Conservation (phyloP, 2,329 filamentous ascomycete species). For the Ophiobolus disseminans region DNA sequence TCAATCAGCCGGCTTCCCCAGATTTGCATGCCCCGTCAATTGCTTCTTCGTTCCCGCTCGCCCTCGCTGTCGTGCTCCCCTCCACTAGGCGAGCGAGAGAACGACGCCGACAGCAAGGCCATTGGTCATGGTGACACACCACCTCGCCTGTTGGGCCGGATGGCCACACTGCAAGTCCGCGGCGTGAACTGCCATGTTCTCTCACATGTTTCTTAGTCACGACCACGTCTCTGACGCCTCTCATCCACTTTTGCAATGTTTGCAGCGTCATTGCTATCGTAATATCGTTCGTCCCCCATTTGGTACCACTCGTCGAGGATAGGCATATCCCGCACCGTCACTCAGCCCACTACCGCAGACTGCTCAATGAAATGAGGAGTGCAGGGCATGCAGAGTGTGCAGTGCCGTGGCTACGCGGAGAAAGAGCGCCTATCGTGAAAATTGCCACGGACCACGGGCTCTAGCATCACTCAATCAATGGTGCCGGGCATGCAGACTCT, state of each 20-base stretch:
- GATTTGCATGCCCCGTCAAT: conserved; percentile 28
- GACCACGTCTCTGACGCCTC: background rate
- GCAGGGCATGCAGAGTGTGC: no score
- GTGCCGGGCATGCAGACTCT: no score
- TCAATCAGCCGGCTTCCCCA: conserved; percentile 35
- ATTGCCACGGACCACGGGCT: conserved; percentile 15
- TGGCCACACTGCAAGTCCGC: background rate
- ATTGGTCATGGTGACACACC: conserved; percentile 7
- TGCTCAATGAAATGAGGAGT: conserved; percentile 5
- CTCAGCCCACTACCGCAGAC: conserved; percentile 1
- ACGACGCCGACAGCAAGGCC: background rate
- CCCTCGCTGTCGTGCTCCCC: background rate
- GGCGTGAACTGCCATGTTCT: background rate
- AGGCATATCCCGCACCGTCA: background rate
- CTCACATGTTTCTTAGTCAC: background rate
- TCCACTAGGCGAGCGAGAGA: background rate
- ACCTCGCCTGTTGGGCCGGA: conserved; percentile 2
- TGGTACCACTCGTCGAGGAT: background rate
- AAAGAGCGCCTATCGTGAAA: conserved; percentile 19
- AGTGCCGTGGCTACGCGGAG: no score
- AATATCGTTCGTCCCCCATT: background rate
- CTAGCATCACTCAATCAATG: conserved; percentile 14
- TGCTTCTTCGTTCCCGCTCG: conserved; percentile 37
- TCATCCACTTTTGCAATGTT: background rate
- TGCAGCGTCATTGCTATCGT: background rate